phyloP scores from a whole-genome alignment of 768 basidiomycete genomes.

The Phaeotremella fagi region DNA sequence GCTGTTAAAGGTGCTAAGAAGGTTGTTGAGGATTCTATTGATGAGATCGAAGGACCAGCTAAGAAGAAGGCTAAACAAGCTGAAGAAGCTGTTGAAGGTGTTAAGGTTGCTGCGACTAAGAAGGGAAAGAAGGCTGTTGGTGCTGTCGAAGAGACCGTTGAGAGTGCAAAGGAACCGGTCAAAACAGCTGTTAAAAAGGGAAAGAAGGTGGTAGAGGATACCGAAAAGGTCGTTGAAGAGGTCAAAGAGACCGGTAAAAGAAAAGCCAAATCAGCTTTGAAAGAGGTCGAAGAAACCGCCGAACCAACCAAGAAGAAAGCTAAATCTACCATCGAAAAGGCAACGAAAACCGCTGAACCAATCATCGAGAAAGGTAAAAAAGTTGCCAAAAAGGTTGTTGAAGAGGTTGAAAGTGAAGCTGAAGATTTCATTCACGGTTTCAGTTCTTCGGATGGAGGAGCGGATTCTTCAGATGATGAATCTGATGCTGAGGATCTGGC shows the following conservation, averaged over 20 bases:
- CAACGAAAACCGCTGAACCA: constrained; percentile 27
- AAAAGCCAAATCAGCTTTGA: constrained; percentile 10
- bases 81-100: constrained; percentile 2
- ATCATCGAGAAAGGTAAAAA: constrained; percentile 3
- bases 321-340: constrained; percentile 22
- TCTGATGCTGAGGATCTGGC: constrained; percentile 55
- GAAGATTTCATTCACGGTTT: constrained; percentile 53
- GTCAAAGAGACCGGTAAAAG: constrained; percentile 9
- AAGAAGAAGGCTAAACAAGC: constrained; percentile 8
- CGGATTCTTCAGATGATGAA: constrained; percentile 62
- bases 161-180: constrained; percentile 14
- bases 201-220: constrained; percentile 16
- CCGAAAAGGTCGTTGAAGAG: constrained; percentile 7
- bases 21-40: constrained; percentile 1
- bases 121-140: constrained; percentile 26
- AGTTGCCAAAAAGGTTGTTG: constrained; percentile 20
- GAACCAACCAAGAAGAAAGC: constrained; percentile 20
- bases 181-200: constrained; percentile 1
- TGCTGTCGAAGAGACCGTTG: background rate
- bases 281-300: constrained; percentile 17
- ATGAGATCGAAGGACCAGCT: background rate
- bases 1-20: constrained; percentile 11
- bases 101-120: constrained; percentile 11
- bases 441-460: constrained; percentile 55
- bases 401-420: constrained; percentile 17